Base-by-base conservation (phyloP, 805 yeast species). In the Sungouiella thailandica region DNA sequence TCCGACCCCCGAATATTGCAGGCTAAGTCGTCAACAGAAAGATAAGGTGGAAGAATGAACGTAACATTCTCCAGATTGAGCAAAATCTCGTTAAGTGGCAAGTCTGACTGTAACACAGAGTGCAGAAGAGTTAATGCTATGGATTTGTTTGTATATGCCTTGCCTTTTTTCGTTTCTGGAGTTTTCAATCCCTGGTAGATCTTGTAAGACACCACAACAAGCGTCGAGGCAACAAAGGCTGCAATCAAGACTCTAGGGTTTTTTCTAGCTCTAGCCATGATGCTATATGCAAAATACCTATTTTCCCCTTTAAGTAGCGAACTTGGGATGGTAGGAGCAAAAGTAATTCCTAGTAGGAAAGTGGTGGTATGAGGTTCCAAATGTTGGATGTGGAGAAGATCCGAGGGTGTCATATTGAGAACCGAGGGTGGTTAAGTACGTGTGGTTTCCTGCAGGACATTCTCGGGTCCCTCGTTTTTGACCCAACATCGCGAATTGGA, bases 31-130 rank as follows among this genome's bases (percentile, higher is more conserved):
- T 64, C 70, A 18, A 60, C 47, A 9, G 61, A 56, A 17, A 66
- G 51, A 34, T 65, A 58, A 3, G 72, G 72, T 5, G 72, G 71
- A 18, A 66, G 55, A 30, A 66, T 66, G 42, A 66, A 66, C 6
- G 68, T 61, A 24, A 66, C 64, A 41, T 66, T 66, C 19, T 60
- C 65, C 2, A 60, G 47, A 19, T 56, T 59, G 34, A 55, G 36
- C 28, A 66, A 49, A 12, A 65, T 64, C 14, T 65, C 69, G 36
- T 58, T 49, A 33, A 66, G 52, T 3, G 70, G 71, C 17, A 65
- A 46, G 30, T 53, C 46, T 29, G 60, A 52, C 34, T 51, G 56
- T 37, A 66, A 47, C n/a, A 66, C 60, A 18, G 67, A 58, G 32
- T 64, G 64, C 29, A 67, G 63, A 28, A 66, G 56, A 7, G 72